Evolutionary conservation across 805 yeast species (phyloP).

Genomic region (Saccharomycopsis synnaedendra): DNA sequence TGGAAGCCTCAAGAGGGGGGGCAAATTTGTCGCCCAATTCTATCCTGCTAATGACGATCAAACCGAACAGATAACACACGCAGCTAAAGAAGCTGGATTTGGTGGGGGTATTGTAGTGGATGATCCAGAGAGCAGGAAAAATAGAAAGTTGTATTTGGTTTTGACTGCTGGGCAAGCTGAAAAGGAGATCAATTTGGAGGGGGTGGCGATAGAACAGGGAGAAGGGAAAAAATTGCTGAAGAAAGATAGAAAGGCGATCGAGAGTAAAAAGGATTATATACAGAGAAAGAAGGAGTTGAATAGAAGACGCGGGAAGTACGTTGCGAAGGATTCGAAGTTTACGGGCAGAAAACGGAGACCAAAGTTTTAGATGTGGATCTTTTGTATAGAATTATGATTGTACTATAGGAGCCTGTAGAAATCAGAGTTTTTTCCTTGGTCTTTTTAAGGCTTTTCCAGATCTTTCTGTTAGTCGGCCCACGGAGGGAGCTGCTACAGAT

Average conservation of each 20-base stretch:
- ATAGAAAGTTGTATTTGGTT: constrained; percentile 84
- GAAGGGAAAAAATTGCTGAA: constrained; percentile 29
- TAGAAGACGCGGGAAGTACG: constrained; percentile 83
- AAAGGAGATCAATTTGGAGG: constrained; percentile 61
- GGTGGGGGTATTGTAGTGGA: constrained; percentile 93
- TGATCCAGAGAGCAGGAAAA: constrained; percentile 85
- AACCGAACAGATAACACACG: constrained; percentile 59
- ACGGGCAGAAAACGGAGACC: constrained; percentile 78
- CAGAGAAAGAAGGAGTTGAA: constrained; percentile 85
- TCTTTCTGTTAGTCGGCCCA: no score
- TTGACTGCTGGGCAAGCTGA: constrained; percentile 79
- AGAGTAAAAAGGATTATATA: constrained; percentile 71
- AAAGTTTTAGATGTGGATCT: constrained; percentile 33
- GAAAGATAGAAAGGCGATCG: constrained; percentile 38
- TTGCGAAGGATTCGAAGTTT: constrained; percentile 83
- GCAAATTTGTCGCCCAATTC: constrained; percentile 94
- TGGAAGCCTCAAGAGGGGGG: constrained; percentile 82
- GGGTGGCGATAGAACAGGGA: constrained; percentile 56
- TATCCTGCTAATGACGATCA: constrained; percentile 89
- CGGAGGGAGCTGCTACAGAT: no score
- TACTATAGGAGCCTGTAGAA: neutral
- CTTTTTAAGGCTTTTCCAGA: no score
- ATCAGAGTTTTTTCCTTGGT: neutral
- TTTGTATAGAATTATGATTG: neutral
- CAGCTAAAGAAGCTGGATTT: constrained; percentile 92